Conservation (phyloP, 441 rosid genomes). For the Populus tomentosa region DNA sequence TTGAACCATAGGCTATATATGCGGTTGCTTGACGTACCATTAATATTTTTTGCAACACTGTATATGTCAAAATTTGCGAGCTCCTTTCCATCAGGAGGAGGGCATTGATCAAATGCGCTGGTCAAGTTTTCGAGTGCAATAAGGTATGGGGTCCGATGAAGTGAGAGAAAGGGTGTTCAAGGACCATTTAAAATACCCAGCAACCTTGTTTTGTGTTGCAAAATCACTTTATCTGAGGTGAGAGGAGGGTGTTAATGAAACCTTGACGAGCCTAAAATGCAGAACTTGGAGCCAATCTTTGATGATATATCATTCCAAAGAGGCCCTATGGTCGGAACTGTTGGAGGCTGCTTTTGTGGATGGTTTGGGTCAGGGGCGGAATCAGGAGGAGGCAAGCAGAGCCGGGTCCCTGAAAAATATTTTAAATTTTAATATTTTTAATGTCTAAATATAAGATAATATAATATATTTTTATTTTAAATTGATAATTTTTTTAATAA, state of each 20-base stretch:
- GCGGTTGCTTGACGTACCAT: constrained; percentile 34
- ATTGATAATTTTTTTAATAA: too few relatives aligned
- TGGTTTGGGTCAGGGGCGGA: too few relatives aligned
- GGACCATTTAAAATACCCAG: constrained; percentile 44
- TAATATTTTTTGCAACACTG: constrained; percentile 14
- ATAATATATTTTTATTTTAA: too few relatives aligned
- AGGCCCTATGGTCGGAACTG: constrained; percentile 22
- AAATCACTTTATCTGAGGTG: constrained; percentile 35
- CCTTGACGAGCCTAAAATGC: constrained; percentile 46
- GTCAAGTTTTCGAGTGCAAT: constrained; percentile 41
- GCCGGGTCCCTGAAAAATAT: too few relatives aligned
- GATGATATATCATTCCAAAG: constrained; percentile 20
- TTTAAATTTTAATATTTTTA: too few relatives aligned
- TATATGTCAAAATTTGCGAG: constrained; percentile 26
- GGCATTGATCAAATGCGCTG: constrained; percentile 33
- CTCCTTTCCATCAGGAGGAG: constrained; percentile 42
- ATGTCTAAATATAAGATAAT: too few relatives aligned
- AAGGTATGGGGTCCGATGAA: constrained; percentile 53
- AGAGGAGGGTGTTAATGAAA: constrained; percentile 44
- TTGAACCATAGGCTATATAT: constrained; percentile 48
- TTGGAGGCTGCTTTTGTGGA: constrained; percentile 27
- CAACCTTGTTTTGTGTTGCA: constrained; percentile 49
- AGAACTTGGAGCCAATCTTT: constrained; percentile 41
- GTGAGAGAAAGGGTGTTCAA: constrained; percentile 60
- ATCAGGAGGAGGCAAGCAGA: too few relatives aligned